Evolutionary conservation across 1,284 basidiomycete genomes (phyloP), one percentile per base, ranked within the genome.

Genomic region (Heterobasidion annosum): DNA sequence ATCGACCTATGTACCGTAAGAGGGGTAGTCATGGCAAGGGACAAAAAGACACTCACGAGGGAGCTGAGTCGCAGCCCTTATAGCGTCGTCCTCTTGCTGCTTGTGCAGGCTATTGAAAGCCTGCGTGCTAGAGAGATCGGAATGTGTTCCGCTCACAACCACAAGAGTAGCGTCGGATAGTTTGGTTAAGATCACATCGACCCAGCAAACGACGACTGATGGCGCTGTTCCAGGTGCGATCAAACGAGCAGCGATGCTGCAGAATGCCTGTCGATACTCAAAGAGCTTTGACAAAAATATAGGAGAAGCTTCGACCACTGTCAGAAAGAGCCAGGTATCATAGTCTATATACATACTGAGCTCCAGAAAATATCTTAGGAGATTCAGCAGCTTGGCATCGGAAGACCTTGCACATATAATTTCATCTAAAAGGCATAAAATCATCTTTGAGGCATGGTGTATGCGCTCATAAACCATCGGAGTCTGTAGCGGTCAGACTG

Each of bases 41-140:
- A 9, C 15, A 34, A 51, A 42, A 40, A 48, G 42, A 37, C 34
- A 61, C 67, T 57, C 65, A 85, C 88, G 73, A 54, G 88, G 86
- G 15, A 90, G 65, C 59, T 88, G 85, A 16, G 76, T 68, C 1
- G 82, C 79, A 46, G 83, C 83, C 44, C 73, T 73, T 34, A 87
- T 62, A 52, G 66, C 67, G 55, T 81, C 76, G 16, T 78, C 73
- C 37, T 78, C 73, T 54, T 70, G 70, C 50, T 77, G 74, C 34
- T 58, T 64, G 53, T 60, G 62, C 54, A 83, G 62, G 50, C 63
- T 65, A 15, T 67, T 57, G 7, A 70, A 62, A 37, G 64, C 54
- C n/a, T 55, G 50, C 3, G 57, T 45, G 15, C 60, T 54, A 4
- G 57, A 47, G 8, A 55, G 48, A 35, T 61, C 53, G 18, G 52